Evolutionary conservation across 1,139 yeast species (phyloP), one percentile per base, ranked within the genome.

Genomic region (Schwanniomyces etchellsii): DNA sequence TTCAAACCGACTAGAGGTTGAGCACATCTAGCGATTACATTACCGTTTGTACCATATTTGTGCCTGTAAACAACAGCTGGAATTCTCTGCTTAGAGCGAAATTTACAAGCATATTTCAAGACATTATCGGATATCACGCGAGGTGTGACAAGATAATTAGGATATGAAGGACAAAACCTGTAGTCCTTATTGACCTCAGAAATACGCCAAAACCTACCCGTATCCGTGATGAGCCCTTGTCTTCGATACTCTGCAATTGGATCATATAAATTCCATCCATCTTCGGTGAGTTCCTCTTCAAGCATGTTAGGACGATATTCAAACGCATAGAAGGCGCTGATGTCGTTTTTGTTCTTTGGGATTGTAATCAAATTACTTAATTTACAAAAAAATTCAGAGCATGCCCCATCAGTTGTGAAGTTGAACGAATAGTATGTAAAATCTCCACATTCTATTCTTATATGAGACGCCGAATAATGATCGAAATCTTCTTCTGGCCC

Each of bases 1-100:
- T 86, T 88, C 15, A 91, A 47, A 0, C 98, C 98, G 2, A 89
- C 93, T 46, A 91, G 60, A 0, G 98, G 98, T 55, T 91, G 98
- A 1, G 97, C 70, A 45, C 96, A 85, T 36, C 98, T 64, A 0
- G 93, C 81, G 18, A 91, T 88, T 2, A 91, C 74, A 47, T 94
- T 81, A 1, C 78, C 78, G 49, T 84, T 85, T 29, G 68, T 60
- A 14, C 57, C 55, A 4, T 46, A 47, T 33, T 73, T 56, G 52
- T 88, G 88, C 45, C 73, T 80, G 52, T 88, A 91, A 1, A 89
- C 75, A 26, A 91, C 60, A 0, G 79, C 84, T 0, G 98, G 97
- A 5, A 91, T 73, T 40, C 98, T 64, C 36, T 74, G 76, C 50
- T 89, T 89, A 1, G 96, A 86, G 31, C 98, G 63, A 51, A 78